Percentiles rank a stretch among this genome's conserved stretches.
These are phyloP conservation scores for Chrysanthemum seticuspe DNA, from an alignment of 129 eudicot species.

Conservation along the genomic window DNA sequence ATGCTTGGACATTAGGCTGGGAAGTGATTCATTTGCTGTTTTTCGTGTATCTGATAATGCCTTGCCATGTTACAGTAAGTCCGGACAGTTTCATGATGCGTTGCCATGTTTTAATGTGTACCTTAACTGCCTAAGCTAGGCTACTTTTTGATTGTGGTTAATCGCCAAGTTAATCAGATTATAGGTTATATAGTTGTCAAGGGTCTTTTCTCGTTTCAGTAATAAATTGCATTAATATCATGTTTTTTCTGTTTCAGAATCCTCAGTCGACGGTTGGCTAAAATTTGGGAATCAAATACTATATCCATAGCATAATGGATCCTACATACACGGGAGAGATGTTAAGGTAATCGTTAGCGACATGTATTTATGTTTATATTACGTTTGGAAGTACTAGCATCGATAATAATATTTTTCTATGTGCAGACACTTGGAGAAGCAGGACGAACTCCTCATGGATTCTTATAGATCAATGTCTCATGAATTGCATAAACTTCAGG, in stretches of 20 bases:
- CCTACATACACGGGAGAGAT: slow-evolving; percentile 53
- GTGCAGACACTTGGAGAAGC: slow-evolving; percentile 88
- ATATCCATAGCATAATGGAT: slow-evolving; percentile 35
- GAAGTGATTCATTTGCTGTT: no score
- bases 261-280: background rate
- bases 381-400: background rate
- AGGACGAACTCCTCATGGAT: slow-evolving; percentile 66
- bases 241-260: slow-evolving; percentile 1
- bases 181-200: no score
- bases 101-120: no score
- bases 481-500: slow-evolving; percentile 79
- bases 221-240: slow-evolving; percentile 1
- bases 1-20: no score
- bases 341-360: slow-evolving; percentile 34
- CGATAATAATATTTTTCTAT: background rate
- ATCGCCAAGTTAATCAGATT: no score
- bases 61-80: no score
- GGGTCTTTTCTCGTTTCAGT: no score
- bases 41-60: no score
- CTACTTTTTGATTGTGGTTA: no score
- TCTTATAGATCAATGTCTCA: slow-evolving; percentile 68
- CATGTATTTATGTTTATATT: background rate
- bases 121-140: no score
- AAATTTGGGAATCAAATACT: slow-evolving; percentile 2
- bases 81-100: no score